A percentile compares a stretch with the other conserved stretches of the same genome.
Conservation (phyloP, 2,329 filamentous ascomycete genomes). For the Hymenotorrendiella dingleyae region DNA sequence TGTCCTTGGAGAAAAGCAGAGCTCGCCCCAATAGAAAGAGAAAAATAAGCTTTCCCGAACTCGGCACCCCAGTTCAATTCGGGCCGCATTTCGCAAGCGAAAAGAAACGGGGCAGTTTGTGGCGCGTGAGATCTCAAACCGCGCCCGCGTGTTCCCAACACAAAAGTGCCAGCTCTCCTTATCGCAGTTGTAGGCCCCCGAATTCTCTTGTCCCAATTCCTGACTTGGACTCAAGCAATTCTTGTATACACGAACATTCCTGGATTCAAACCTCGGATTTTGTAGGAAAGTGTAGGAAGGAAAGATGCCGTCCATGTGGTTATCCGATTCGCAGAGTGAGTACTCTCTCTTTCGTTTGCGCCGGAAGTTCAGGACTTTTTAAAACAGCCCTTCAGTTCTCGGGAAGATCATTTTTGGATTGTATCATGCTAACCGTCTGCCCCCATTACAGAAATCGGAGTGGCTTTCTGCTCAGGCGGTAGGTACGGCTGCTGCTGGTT, state of each 20-base stretch:
- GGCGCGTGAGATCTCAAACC: no score
- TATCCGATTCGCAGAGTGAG: constrained; percentile 88
- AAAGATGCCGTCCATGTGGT: constrained; percentile 67
- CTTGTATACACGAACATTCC: not conserved
- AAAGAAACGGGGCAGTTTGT: constrained; percentile 2
- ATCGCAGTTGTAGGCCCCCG: constrained; percentile 4
- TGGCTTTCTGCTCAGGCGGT: constrained; percentile 97
- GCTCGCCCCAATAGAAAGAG: not conserved
- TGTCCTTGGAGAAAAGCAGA: not conserved
- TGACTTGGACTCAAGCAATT: no score
- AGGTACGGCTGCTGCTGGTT: constrained; percentile 40
- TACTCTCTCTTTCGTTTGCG: constrained; percentile 12
- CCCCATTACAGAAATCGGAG: constrained; percentile 77
- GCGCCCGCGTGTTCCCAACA: not conserved
- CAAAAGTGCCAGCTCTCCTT: constrained; percentile 10
- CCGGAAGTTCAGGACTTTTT: constrained; percentile 8
- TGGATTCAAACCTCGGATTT: no score
- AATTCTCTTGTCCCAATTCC: no score
- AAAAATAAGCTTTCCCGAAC: constrained; percentile 1
- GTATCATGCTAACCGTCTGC: no score
- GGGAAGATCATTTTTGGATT: no score
- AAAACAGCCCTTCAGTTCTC: constrained; percentile 8
- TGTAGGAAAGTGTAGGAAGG: no score
- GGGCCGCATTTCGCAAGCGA: no score
- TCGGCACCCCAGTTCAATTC: not conserved